Evolutionary conservation across 2,329 filamentous ascomycete species (phyloP), one percentile per base, ranked within the genome.

Genomic region (Escovopsis sp.): DNA sequence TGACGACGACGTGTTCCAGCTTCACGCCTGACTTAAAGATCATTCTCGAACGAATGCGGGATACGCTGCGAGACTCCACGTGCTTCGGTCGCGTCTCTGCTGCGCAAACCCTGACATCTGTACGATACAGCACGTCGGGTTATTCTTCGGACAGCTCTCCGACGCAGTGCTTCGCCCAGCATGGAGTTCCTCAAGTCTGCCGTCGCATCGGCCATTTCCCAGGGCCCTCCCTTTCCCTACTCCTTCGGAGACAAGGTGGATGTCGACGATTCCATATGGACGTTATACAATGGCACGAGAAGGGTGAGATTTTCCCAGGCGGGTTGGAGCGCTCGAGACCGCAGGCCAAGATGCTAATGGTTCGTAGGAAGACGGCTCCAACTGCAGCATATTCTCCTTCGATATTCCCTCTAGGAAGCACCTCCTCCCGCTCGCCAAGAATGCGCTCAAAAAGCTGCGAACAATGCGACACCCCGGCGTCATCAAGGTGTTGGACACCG

Each of bases 141-240:
- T 6, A 23, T 23, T 23, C 23, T 6, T 23, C 23, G 4, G 23
- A 23, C 23, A 23, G 23, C 23, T 23, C 23, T 6, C 6, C 23
- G 23, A n/a, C 11, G 18, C 12, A 5, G n/a, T 12, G 36, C 30
- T 30, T 18, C 11, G 30, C 26, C 10, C 19, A 36, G 52, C 52
- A 98, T 98, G 91, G 88, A 98, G 62, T 96, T 96, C 58, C 75
- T 98, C 58, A 96, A 96, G 66, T 96, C 88, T 47, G 91, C 91
- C 41, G 87, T 96, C 59, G 89, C 88, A 38, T 96, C 91, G 47
- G 89, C 88, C 53, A 96, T 98, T 55, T 85, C 91, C 38, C 91
- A 94, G 61, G 88, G 89, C 2, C 87, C 88, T 42, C 81, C 88
- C 6, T 94, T 95, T 58, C 87, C 87, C 4, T 96, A 94, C 60